Percentiles rank a stretch among this genome's conserved stretches.
These are phyloP conservation scores for Cordyceps cicadae DNA, from an alignment of 2,329 filamentous ascomycete species.

Conservation along the genomic window DNA sequence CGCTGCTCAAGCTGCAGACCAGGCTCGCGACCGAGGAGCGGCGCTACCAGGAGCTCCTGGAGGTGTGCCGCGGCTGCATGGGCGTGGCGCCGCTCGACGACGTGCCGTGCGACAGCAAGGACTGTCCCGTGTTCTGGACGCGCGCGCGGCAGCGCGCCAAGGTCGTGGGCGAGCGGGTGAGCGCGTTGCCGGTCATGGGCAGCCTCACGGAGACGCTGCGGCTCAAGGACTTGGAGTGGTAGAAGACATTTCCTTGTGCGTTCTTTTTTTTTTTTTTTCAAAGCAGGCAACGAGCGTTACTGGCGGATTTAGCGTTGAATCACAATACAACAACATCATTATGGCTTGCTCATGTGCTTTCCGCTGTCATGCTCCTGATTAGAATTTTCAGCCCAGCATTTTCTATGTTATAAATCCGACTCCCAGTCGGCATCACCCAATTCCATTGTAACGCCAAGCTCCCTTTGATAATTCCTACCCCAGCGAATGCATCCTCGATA, in stretches of 20 bases:
- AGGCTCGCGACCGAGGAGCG: constrained; percentile 56
- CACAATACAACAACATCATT: not conserved
- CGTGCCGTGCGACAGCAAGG: constrained; percentile 80
- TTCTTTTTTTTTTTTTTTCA: not conserved
- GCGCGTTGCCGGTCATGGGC: constrained; percentile 25
- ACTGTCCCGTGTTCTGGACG: constrained; percentile 88
- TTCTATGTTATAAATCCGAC: not conserved
- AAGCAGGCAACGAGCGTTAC: not conserved
- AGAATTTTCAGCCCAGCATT: not conserved
- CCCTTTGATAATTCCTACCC: not conserved
- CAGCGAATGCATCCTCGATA: not conserved
- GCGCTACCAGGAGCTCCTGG: constrained; percentile 54
- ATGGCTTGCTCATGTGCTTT: not conserved
- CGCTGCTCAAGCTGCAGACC: constrained; percentile 55
- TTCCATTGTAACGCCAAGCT: not conserved
- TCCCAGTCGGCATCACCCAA: not conserved
- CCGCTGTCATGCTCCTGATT: not conserved
- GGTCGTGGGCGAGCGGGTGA: constrained; percentile 31
- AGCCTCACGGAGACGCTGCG: constrained; percentile 22
- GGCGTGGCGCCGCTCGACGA: constrained; percentile 64
- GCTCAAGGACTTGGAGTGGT: constrained; percentile 28
- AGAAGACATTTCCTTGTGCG: not conserved
- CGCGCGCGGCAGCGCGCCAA: constrained; percentile 53
- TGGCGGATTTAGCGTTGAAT: not conserved
- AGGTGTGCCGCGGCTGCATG: constrained; percentile 73